Conservation (phyloP, 2,329 filamentous ascomycete genomes). For the Fusarium papillatum region DNA sequence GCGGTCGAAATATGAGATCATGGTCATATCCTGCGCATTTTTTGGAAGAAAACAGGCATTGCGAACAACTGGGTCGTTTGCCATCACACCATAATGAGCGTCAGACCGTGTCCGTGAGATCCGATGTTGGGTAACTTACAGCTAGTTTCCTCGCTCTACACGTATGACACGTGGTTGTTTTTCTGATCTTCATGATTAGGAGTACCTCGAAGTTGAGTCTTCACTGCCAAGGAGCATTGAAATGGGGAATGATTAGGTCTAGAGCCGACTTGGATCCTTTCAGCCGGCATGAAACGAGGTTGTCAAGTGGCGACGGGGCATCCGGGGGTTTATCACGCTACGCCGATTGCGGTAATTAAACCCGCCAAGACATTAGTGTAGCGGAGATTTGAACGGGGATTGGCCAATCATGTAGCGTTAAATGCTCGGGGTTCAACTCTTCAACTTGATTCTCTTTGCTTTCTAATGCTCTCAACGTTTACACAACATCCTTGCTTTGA, state of each 20-base stretch:
- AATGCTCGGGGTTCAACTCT: neutral
- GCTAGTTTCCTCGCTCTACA: slow-evolving; percentile 43
- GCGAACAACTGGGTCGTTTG: slow-evolving; percentile 40
- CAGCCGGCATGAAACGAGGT: neutral
- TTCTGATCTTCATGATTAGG: slow-evolving; percentile 38
- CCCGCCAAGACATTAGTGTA: slow-evolving; percentile 1
- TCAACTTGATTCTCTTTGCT: neutral
- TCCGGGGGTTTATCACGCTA: neutral
- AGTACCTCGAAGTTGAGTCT: too few species aligned
- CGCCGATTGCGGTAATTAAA: neutral
- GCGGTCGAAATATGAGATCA: slow-evolving; percentile 40
- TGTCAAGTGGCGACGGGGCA: neutral
- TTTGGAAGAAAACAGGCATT: slow-evolving; percentile 33
- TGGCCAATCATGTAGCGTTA: neutral
- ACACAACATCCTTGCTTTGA: slow-evolving; percentile 44
- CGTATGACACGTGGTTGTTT: slow-evolving; percentile 40
- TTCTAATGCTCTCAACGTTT: slow-evolving; percentile 2
- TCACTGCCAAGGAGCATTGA: neutral
- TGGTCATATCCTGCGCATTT: slow-evolving; percentile 43
- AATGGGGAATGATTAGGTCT: neutral
- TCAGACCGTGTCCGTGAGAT: neutral
- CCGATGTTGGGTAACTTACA: slow-evolving; percentile 19
- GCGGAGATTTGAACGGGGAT: accelerated
- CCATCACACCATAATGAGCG: slow-evolving; percentile 36
- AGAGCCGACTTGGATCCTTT: neutral